Evolutionary conservation across 2,329 filamentous ascomycete genomes (phyloP).

Genomic region (Colletotrichum neosansevieriae): DNA sequence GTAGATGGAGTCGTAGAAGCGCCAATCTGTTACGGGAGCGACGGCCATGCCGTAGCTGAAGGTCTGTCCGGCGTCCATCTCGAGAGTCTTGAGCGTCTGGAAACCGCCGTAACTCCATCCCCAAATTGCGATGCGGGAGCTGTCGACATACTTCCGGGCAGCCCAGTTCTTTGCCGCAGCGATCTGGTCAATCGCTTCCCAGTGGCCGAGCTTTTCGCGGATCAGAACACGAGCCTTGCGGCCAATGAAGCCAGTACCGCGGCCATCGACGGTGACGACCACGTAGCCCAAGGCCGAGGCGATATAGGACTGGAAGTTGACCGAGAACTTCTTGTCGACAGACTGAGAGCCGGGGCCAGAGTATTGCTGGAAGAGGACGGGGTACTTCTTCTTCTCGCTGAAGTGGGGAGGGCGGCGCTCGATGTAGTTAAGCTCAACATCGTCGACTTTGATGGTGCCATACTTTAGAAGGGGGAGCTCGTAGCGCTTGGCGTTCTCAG

Average conservation of each 20-base stretch:
- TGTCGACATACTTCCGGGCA: constrained; percentile 84
- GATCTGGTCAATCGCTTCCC: constrained; percentile 92
- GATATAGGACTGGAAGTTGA: constrained; percentile 93
- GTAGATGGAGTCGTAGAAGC: constrained; percentile 94
- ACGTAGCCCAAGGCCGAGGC: constrained; percentile 90
- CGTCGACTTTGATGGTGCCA: constrained; percentile 86
- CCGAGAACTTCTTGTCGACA: constrained; percentile 81
- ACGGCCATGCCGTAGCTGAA: constrained; percentile 99
- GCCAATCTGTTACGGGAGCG: constrained; percentile 98
- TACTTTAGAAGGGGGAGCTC: constrained; percentile 88
- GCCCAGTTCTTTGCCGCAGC: constrained; percentile 88
- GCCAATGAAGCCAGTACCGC: constrained; percentile 91
- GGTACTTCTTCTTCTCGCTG: constrained; percentile 84
- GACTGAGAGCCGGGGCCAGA: constrained; percentile 93
- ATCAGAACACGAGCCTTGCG: constrained; percentile 85
- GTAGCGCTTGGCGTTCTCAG: constrained; percentile 76
- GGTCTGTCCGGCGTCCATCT: constrained; percentile 87
- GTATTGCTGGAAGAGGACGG: constrained; percentile 95
- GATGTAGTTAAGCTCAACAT: constrained; percentile 76
- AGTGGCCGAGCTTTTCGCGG: constrained; percentile 85
- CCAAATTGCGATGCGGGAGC: constrained; percentile 89
- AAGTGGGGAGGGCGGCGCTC: constrained; percentile 94
- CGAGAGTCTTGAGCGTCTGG: constrained; percentile 93
- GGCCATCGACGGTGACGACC: constrained; percentile 93
- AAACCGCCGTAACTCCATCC: constrained; percentile 99